phyloP scores from a whole-genome alignment of 1,284 basidiomycete species.

The Marasmius sp. region DNA sequence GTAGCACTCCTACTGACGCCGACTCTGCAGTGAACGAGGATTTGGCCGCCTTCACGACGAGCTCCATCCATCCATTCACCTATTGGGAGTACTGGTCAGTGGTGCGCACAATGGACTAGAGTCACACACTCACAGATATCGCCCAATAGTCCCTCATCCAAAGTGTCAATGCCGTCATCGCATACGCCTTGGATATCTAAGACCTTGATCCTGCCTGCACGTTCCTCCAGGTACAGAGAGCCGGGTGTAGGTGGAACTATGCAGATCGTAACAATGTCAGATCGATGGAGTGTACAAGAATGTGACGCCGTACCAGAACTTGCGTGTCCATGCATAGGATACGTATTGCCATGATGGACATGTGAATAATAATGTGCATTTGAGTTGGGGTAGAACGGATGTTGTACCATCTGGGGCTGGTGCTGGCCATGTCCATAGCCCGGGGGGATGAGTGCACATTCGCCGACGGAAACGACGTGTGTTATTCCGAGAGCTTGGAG shows the following conservation, averaged over 20 bases:
- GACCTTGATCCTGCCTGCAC: conserved; percentile 85
- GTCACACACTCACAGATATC: background rate
- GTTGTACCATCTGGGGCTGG: background rate
- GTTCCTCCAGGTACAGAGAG: conserved; percentile 84
- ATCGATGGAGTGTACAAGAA: background rate
- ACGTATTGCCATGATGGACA: background rate
- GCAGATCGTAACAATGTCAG: background rate
- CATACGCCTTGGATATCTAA: conserved; percentile 88
- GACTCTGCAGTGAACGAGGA: conserved; percentile 95
- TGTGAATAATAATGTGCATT: background rate
- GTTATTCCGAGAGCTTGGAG: conserved; percentile 95
- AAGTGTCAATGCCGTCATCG: conserved; percentile 95
- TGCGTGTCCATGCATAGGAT: conserved; percentile 8
- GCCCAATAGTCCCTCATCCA: conserved; percentile 79
- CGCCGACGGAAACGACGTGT: conserved; percentile 96
- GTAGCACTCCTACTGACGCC: conserved; percentile 94
- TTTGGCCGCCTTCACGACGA: conserved; percentile 78
- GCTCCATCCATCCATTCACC: conserved; percentile 94
- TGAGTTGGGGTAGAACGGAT: background rate
- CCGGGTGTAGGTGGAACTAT: conserved; percentile 44
- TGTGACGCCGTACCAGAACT: background rate
- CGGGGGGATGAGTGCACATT: conserved; percentile 83
- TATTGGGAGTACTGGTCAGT: conserved; percentile 45
- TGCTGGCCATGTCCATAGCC: conserved; percentile 17
- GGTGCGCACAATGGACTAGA: background rate